phyloP scores from a whole-genome alignment of 208 protist genomes.

The Leishmania amazonensis region DNA sequence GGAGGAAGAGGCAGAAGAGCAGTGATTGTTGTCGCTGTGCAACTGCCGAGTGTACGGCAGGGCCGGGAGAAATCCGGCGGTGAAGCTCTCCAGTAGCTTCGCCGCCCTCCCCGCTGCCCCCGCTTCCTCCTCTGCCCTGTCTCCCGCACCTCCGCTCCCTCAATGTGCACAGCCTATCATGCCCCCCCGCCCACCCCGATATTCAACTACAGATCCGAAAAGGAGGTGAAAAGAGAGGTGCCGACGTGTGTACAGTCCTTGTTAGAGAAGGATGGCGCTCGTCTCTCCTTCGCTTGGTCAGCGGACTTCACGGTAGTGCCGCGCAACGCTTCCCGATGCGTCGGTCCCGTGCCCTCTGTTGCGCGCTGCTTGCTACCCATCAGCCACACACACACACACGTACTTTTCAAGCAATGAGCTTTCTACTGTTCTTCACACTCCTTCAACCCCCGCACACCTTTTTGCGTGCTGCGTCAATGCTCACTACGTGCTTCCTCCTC shows the following conservation, averaged over 20 bases:
- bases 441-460: too few relatives aligned
- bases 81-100: not conserved
- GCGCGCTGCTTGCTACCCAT: too few relatives aligned
- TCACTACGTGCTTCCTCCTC: too few relatives aligned
- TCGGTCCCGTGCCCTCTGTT: too few relatives aligned
- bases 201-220: not conserved
- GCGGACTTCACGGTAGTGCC: too few relatives aligned
- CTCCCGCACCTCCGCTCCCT: not conserved
- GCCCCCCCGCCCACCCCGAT: too few relatives aligned
- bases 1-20: not conserved
- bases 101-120: not conserved
- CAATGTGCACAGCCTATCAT: not conserved
- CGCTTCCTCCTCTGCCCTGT: not conserved
- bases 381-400: too few relatives aligned
- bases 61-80: not conserved
- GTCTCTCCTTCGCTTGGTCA: not conserved
- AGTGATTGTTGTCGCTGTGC: not conserved
- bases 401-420: too few relatives aligned
- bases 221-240: not conserved
- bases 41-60: not conserved
- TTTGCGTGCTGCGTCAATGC: too few relatives aligned
- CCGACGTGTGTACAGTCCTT: too few relatives aligned
- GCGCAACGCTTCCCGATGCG: not conserved
- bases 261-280: not conserved
- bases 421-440: too few relatives aligned